Conservation (phyloP, 75 land plant species). For the Chamaecyparis obtusa region DNA sequence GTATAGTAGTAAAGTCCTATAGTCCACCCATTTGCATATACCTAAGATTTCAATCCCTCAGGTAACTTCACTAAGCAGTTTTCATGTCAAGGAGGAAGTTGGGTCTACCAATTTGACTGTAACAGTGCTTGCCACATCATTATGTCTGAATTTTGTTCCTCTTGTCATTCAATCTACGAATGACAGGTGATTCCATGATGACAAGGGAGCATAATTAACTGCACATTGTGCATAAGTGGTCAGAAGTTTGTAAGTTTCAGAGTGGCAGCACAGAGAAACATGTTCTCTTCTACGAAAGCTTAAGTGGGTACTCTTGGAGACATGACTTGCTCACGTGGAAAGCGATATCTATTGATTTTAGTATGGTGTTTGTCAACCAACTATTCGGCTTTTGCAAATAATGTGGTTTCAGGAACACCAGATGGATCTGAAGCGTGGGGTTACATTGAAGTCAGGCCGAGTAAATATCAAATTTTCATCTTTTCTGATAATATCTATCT, state of each 20-base stretch:
- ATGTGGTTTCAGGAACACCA: constrained; percentile 1
- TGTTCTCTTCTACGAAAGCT: background rate
- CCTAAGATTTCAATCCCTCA: background rate
- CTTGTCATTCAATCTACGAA: background rate
- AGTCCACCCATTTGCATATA: background rate
- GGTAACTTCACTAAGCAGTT: background rate
- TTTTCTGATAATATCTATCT: background rate
- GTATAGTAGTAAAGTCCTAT: background rate
- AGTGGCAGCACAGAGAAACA: background rate
- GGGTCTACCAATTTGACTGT: background rate
- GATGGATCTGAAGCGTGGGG: constrained; percentile 82
- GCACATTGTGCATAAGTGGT: background rate
- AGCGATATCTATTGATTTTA: background rate
- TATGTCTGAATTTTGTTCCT: background rate
- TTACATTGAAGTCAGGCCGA: constrained; percentile 73
- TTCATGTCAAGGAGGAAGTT: background rate
- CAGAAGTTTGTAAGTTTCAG: background rate
- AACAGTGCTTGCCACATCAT: background rate
- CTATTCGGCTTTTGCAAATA: background rate
- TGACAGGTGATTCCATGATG: background rate
- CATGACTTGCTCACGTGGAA: background rate
- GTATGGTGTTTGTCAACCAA: background rate
- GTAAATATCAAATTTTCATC: constrained; percentile 19
- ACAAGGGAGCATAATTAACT: background rate
- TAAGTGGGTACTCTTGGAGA: background rate